Conservation (phyloP, 345 rosid genomes). For the Trapa incisa region DNA sequence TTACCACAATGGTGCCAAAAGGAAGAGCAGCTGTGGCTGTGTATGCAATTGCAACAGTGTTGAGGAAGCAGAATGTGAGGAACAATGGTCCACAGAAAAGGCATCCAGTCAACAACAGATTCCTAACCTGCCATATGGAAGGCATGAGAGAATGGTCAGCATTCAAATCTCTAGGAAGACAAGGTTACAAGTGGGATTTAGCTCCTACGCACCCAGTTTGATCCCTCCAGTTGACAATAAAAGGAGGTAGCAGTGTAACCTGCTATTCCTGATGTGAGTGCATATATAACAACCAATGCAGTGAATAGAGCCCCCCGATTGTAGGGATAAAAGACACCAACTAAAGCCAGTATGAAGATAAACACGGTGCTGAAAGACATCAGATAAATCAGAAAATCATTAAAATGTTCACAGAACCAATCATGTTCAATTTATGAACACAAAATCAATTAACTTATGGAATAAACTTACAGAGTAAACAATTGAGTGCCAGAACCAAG, state of each 20-base stretch:
- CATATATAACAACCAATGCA: constrained; percentile 44
- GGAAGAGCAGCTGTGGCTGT: constrained; percentile 47
- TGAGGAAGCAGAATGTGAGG: constrained; percentile 41
- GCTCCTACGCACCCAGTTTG: constrained; percentile 31
- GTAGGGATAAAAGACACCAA: constrained; percentile 47
- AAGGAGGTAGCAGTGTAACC: constrained; percentile 40
- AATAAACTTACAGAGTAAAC: constrained; percentile 37
- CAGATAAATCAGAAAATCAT: background rate
- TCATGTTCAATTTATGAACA: background rate
- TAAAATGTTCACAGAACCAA: background rate
- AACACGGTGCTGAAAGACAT: constrained; percentile 26
- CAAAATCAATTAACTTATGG: background rate
- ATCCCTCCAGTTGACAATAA: constrained; percentile 46
- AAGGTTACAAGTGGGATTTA: background rate
- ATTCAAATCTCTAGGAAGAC: background rate
- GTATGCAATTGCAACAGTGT: constrained; percentile 41
- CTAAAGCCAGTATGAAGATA: constrained; percentile 37
- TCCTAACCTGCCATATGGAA: constrained; percentile 32
- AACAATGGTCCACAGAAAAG: constrained; percentile 44
- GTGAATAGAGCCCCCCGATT: constrained; percentile 49
- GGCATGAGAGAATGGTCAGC: background rate
- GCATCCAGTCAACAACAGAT: constrained; percentile 35
- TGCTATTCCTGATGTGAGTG: constrained; percentile 51
- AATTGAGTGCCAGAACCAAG: constrained; percentile 47
- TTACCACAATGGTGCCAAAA: constrained; percentile 42